These are phyloP conservation scores for Curvularia lunata DNA, from an alignment of 2,329 filamentous ascomycete species.

Conservation along the genomic window DNA sequence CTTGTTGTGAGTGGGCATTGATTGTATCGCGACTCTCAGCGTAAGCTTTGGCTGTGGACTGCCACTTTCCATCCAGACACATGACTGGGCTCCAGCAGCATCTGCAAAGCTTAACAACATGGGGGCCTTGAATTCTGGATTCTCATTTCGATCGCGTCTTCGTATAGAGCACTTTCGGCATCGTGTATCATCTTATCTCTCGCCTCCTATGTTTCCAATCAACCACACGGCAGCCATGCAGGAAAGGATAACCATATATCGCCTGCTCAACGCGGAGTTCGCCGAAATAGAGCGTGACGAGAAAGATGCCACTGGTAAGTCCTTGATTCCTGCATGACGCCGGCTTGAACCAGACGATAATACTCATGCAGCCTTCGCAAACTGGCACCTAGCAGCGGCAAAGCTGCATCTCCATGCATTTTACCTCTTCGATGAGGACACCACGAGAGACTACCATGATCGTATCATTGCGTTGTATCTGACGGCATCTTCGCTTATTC, in stretches of 20 bases:
- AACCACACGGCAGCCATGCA: not conserved
- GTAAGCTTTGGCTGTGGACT: not conserved
- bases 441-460: not conserved
- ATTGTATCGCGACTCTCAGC: not conserved
- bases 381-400: not conserved
- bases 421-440: not conserved
- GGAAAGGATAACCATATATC: not conserved
- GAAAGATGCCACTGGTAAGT: not conserved
- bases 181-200: not conserved
- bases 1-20: not conserved
- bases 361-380: not conserved
- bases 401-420: not conserved
- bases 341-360: not conserved
- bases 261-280: not conserved
- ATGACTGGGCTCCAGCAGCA: not conserved
- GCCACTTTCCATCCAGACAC: not conserved
- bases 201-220: not conserved
- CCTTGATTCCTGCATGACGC: not conserved
- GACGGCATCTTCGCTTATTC: not conserved
- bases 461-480: not conserved
- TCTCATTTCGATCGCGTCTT: not conserved
- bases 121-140: not conserved
- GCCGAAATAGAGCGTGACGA: not conserved
- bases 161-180: not conserved
- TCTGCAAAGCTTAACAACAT: not conserved